Conservation (phyloP, 106 monocot genomes). For the Hemerocallis citrina region DNA sequence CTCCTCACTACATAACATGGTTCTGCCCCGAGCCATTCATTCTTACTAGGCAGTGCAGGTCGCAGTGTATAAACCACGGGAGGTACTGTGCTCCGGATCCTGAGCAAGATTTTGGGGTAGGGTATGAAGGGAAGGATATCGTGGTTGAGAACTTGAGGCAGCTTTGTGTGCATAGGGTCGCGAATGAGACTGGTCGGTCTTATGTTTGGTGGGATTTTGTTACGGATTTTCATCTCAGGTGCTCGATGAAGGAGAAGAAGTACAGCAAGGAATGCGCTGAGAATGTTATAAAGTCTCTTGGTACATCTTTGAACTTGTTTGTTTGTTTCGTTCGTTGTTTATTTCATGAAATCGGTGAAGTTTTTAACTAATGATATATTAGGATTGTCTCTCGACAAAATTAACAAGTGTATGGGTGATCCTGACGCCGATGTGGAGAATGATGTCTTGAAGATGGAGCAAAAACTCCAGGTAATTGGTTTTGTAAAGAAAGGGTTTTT, state of each 20-base stretch:
- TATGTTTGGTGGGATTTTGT: constrained; percentile 99
- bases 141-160: constrained; percentile 85
- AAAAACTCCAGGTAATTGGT: constrained; percentile 62
- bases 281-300: constrained; percentile 66
- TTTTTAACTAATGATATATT: background rate
- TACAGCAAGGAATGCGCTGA: constrained; percentile 78
- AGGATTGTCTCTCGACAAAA: constrained; percentile 60
- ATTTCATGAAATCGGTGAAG: background rate
- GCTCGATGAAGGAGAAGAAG: constrained; percentile 86
- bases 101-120: constrained; percentile 58
- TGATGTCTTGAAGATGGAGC: constrained; percentile 68
- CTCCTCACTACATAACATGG: constrained; percentile 95
- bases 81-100: constrained; percentile 93
- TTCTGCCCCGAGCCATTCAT: constrained; percentile 62
- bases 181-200: constrained; percentile 47
- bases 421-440: constrained; percentile 80
- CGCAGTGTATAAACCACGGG: constrained; percentile 87
- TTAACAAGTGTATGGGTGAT: constrained; percentile 87
- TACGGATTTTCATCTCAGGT: constrained; percentile 70
- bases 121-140: constrained; percentile 89
- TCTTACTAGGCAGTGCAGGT: constrained; percentile 58
- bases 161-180: constrained; percentile 73
- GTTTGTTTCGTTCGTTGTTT: background rate
- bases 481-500: too few relatives aligned
- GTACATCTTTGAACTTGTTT: constrained; percentile 15